Percentiles rank a stretch among this genome's conserved stretches.
phyloP scores from a whole-genome alignment of 148 eudicot species.

The Gaultheria prostrata region DNA sequence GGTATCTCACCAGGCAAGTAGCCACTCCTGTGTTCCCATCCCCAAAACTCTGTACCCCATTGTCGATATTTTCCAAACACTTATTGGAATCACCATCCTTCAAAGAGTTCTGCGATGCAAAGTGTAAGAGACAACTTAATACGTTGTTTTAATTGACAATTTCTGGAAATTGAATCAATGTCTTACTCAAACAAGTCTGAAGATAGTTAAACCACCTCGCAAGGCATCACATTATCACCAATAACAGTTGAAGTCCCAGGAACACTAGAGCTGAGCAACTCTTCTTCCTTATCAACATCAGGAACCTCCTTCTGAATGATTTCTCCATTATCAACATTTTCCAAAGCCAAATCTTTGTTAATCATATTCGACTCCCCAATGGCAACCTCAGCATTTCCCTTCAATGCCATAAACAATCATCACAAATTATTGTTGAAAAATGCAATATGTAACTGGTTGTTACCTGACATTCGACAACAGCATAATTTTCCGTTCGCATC shows the following conservation, averaged over 20 bases:
- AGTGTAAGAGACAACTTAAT: background rate
- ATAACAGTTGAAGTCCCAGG: background rate
- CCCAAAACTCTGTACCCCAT: background rate
- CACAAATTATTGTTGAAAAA: background rate
- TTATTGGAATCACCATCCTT: conserved; percentile 9
- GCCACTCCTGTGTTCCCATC: conserved; percentile 15
- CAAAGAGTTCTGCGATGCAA: conserved; percentile 11
- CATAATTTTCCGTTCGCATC: background rate
- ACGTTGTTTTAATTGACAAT: too few relatives aligned
- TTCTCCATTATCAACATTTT: conserved; percentile 10
- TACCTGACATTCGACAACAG: conserved; percentile 13
- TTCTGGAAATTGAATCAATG: background rate
- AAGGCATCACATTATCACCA: conserved; percentile 19
- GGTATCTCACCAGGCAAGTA: conserved; percentile 22
- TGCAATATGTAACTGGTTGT: background rate
- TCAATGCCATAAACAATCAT: conserved; percentile 2
- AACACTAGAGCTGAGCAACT: background rate
- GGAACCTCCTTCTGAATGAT: background rate
- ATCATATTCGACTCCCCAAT: background rate
- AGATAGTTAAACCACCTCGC: conserved; percentile 25
- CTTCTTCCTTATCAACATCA: background rate
- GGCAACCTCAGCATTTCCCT: conserved; percentile 24
- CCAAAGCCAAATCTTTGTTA: conserved; percentile 9
- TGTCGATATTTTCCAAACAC: background rate
- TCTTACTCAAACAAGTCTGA: background rate